These are phyloP conservation scores for Mycena floridula DNA, from an alignment of 768 basidiomycete genomes.

Conservation along the genomic window DNA sequence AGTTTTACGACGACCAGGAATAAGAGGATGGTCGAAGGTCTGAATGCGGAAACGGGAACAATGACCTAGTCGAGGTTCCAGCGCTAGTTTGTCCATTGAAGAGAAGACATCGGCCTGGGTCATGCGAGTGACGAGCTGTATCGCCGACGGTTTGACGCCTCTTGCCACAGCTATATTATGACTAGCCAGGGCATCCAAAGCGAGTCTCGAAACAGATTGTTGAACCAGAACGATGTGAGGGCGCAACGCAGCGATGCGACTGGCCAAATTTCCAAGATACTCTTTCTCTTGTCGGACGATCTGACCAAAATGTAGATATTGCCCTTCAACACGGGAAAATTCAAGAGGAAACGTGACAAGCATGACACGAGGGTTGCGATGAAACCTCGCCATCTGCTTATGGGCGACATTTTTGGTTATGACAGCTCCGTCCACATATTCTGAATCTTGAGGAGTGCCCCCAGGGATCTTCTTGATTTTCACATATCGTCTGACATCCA, in stretches of 20 bases:
- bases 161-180: slow-evolving; percentile 89
- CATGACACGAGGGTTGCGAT: slow-evolving; percentile 90
- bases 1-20: slow-evolving; percentile 92
- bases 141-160: slow-evolving; percentile 81
- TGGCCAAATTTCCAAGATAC: slow-evolving; percentile 82
- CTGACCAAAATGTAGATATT: slow-evolving; percentile 90
- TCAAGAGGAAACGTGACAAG: slow-evolving; percentile 93
- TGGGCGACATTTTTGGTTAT: slow-evolving; percentile 98
- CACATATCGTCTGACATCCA: slow-evolving; percentile 92
- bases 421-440: slow-evolving; percentile 94
- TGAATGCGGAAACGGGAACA: slow-evolving; percentile 83
- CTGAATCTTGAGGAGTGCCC: slow-evolving; percentile 85
- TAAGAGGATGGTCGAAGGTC: slow-evolving; percentile 90
- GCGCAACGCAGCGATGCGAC: slow-evolving; percentile 82
- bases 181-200: slow-evolving; percentile 78
- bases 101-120: slow-evolving; percentile 94
- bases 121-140: slow-evolving; percentile 86
- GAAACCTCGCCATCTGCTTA: slow-evolving; percentile 82
- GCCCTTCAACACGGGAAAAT: slow-evolving; percentile 87
- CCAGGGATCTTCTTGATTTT: slow-evolving; percentile 99
- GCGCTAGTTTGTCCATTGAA: slow-evolving; percentile 88
- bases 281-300: slow-evolving; percentile 90
- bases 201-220: slow-evolving; percentile 85
- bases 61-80: slow-evolving; percentile 86
- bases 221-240: slow-evolving; percentile 93